Conservation (phyloP, 2,329 filamentous ascomycete species). For the Lachnellula hyalina region DNA sequence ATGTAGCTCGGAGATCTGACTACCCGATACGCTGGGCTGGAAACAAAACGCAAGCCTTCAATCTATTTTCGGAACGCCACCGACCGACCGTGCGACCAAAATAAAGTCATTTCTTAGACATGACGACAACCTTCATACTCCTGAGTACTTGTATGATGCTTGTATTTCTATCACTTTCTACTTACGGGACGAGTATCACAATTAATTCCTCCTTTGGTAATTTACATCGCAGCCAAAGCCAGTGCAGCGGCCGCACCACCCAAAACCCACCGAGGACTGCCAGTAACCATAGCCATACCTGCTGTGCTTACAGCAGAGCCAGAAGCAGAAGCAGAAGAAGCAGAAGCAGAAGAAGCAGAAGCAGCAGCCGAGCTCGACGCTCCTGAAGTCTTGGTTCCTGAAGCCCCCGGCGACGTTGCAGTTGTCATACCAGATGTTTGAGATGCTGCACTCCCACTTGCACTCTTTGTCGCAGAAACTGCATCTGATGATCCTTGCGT, state of each 20-base stretch:
- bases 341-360: neutral
- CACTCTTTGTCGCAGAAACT: neutral
- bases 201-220: neutral
- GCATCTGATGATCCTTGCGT: neutral
- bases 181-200: no score
- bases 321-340: neutral
- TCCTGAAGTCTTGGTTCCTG: slow-evolving; percentile 1
- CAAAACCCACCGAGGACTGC: slow-evolving; percentile 21
- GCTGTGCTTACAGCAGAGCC: slow-evolving; percentile 8
- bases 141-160: neutral
- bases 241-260: slow-evolving; percentile 26
- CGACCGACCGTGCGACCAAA: no score
- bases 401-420: neutral
- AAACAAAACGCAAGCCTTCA: no score
- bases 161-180: neutral
- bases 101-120: no score
- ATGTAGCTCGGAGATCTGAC: no score
- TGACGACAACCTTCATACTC: no score
- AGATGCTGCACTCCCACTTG: neutral
- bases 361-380: neutral
- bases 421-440: neutral
- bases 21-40: no score
- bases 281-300: slow-evolving; percentile 24
- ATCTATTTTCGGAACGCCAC: no score
- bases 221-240: slow-evolving; percentile 20